Evolutionary conservation across 495 filamentous ascomycete species (phyloP), one percentile per base, ranked within the genome.

Genomic region (Evansstolkia leycettana): DNA sequence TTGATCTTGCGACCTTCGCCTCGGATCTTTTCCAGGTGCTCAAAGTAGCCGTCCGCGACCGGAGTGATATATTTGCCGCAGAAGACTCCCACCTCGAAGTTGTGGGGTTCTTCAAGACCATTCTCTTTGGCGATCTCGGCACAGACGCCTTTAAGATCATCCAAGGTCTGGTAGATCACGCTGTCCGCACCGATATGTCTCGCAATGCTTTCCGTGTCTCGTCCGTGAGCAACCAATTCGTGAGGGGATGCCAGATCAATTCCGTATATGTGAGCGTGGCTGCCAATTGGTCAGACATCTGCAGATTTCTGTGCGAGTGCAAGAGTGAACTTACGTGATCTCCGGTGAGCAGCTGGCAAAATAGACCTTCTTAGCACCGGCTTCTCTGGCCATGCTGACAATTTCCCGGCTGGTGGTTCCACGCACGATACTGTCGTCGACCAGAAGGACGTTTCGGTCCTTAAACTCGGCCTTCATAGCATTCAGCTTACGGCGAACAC

Each of bases 41-140:
- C 73, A 47, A 98, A 92, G 60, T 96, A 95, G 17, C 69, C 77
- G n/a, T 77, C 67, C 1, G 75, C 68, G 3, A 96, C 84, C 0
- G 78, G 78, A 1, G 90, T 99, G 31, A 85, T 65, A 57, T 96
- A 95, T 48, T 73, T 74, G 15, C 92, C 90, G 43, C 83, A 92
- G 68, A 98, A 96, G 11, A 96, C 87, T 41, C 90, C 89, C n/a
- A 93, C 78, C 55, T 96, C 92, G 41, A 96, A 95, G 32, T 72
- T 54, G 14, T 63, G 63, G n/a, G 64, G 64, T 19, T 63, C 57
- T 18, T 73, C 56, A 20, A 59, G 67, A 20, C 76, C 61, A 26
- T 72, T 57, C 27, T 73, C 65, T 11, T 68, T 56, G 1, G 61
- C 65, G 2, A 81, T 72, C 47, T 84, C 80, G 0, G 76, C 72